Conservation (phyloP, 768 basidiomycete species). For the Boletus speciosus region DNA sequence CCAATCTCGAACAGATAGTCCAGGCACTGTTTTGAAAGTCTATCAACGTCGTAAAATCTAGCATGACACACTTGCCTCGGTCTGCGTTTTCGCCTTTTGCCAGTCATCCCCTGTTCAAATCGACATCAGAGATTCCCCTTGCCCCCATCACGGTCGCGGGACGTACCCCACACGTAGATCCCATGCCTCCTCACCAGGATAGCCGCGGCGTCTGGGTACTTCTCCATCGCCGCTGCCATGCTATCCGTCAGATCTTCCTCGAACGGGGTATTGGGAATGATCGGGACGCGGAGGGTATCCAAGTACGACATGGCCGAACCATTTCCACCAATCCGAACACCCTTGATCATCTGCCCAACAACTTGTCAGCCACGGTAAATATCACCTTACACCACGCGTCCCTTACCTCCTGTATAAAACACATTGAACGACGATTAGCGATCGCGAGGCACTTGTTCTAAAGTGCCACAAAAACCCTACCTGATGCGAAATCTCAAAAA, state of each 20-base stretch:
- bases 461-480: constrained; percentile 30
- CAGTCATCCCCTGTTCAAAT: constrained; percentile 55
- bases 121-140: constrained; percentile 4
- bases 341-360: constrained; percentile 79
- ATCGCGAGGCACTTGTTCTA: background rate
- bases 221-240: constrained; percentile 82
- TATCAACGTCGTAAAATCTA: background rate
- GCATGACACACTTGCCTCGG: constrained; percentile 51
- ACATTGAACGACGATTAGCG: background rate
- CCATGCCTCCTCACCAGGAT: constrained; percentile 78
- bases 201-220: constrained; percentile 74
- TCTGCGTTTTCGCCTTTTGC: constrained; percentile 88
- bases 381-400: background rate
- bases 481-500: constrained; percentile 82
- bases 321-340: constrained; percentile 73
- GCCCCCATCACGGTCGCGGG: too few species aligned
- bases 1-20: constrained; percentile 90
- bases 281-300: constrained; percentile 81
- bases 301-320: constrained; percentile 76
- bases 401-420: constrained; percentile 39
- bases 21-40: constrained; percentile 52
- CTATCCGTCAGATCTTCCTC: constrained; percentile 88
- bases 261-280: constrained; percentile 88
- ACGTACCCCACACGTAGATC: constrained; percentile 81
- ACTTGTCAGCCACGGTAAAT: background rate